Evolutionary conservation across 345 rosid genomes (phyloP).

Genomic region (Gossypium arboreum): DNA sequence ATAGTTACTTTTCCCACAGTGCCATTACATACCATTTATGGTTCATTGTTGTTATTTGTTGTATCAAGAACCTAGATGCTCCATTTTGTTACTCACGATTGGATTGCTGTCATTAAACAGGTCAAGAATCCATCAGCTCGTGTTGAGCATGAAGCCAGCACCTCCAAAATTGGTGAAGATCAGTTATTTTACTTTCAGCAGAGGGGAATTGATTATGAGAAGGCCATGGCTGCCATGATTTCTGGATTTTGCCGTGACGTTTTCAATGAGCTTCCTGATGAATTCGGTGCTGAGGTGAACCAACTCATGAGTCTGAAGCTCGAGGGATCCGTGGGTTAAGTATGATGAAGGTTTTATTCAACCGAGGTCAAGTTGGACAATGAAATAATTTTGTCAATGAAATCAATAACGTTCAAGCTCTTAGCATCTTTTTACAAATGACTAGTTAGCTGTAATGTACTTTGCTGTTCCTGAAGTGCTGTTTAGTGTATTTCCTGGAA

Average conservation of each 20-base stretch:
- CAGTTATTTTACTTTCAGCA: constrained; percentile 98
- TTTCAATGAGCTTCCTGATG: constrained; percentile 88
- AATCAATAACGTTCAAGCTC: background rate
- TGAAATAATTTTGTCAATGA: constrained; percentile 6
- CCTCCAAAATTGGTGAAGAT: constrained; percentile 89
- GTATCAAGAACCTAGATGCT: background rate
- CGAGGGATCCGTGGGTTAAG: constrained; percentile 88
- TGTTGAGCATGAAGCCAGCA: constrained; percentile 97
- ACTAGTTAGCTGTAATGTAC: background rate
- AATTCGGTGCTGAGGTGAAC: constrained; percentile 88
- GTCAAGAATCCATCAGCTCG: constrained; percentile 84
- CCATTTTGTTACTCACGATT: background rate
- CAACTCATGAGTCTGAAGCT: constrained; percentile 93
- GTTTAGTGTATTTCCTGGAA: background rate
- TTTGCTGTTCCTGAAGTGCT: background rate
- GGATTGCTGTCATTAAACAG: constrained; percentile 24
- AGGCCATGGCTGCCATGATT: constrained; percentile 95
- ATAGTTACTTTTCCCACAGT: background rate
- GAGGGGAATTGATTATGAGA: constrained; percentile 90
- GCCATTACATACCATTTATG: background rate
- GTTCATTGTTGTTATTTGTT: background rate
- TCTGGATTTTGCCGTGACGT: constrained; percentile 86
- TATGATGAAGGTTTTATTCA: constrained; percentile 10
- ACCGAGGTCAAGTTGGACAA: background rate
- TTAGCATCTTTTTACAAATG: background rate